Evolutionary conservation across 192 early-diverging fungal species (phyloP).

Genomic region (Linnemannia elongata): DNA sequence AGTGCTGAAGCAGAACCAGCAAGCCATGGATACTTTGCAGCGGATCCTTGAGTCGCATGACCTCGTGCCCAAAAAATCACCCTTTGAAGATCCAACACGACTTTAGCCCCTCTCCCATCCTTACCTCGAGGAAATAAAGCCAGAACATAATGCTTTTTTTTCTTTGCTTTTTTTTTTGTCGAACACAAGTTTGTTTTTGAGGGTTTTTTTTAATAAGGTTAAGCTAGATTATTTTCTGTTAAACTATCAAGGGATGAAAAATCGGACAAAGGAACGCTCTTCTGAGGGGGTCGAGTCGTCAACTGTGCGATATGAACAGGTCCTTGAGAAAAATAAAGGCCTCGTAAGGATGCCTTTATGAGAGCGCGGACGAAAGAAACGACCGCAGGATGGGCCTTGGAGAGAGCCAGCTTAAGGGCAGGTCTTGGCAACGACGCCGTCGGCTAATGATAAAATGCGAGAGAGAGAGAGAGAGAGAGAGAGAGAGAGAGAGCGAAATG

Average conservation of each 20-base stretch:
- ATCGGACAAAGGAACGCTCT: neutral
- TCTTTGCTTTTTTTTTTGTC: neutral
- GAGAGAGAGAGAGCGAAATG: neutral
- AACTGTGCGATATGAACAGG: neutral
- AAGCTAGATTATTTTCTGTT: neutral
- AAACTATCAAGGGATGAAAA: neutral
- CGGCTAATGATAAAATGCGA: neutral
- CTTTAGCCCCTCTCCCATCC: neutral
- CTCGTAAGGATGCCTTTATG: neutral
- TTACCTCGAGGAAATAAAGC: too few species aligned
- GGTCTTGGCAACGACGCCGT: constrained; percentile 12
- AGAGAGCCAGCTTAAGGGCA: constrained; percentile 1
- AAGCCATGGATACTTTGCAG: constrained; percentile 18
- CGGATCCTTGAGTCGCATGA: constrained; percentile 21
- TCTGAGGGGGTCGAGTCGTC: neutral
- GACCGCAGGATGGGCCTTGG: neutral
- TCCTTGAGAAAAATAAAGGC: neutral
- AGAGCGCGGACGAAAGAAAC: neutral
- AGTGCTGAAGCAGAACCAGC: constrained; percentile 27
- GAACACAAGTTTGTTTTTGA: neutral
- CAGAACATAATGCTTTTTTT: too few species aligned
- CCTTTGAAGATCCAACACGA: constrained; percentile 11
- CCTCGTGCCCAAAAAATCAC: constrained; percentile 21
- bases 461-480: neutral
- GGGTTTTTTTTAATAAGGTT: neutral